Base-by-base conservation (phyloP, 441 rosid genomes). In the Kokia cookei region DNA sequence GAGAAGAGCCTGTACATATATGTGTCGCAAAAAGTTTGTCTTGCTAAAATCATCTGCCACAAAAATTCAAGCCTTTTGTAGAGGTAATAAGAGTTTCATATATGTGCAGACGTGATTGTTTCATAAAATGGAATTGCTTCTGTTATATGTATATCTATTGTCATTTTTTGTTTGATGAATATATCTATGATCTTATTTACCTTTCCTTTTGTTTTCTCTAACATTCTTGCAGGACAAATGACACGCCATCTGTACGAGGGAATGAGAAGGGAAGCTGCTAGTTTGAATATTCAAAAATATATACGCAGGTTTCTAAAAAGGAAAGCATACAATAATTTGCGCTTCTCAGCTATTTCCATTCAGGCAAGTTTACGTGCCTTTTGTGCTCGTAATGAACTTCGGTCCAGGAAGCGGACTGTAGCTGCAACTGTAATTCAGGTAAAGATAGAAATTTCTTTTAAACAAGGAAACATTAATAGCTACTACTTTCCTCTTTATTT, bases 381-480 rank as follows among this genome's bases (percentile, higher is more conserved):
- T 94, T 86, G 86, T 88, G 97, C 94, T 81, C 83, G 83, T 71
- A 79, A 54, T 80, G 91, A 84, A 75, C 82, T 87, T 77, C 77
- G 27, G 12, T 76, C 75, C 77, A 89, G 82, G 84, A 90, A 75
- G 87, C 84, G 67, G 77, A 87, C 43, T 66, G 82, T 42, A 78
- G 93, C 98, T 51, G 94, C 93, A 24, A 85, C 74, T 75, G 42
- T 79, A 60, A 89, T 96, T 78, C 98, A 94, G 93, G 99, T 93
- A 83, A 83, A 77, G 64, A 74, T 57, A 55, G 57, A 66, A 66
- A 24, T 50, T 59, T 69, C 61, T 75, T 24, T 67, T 32, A 12
- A 7, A n/a, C 58, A 35, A 35, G 37, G 77, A 69, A 54, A 72
- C 51, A 57, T 71, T 63, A 40, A 67, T 67, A 37, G 69, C 62